These are phyloP conservation scores for Beauveria varroae DNA, from an alignment of 2,329 filamentous ascomycete genomes.

Conservation along the genomic window DNA sequence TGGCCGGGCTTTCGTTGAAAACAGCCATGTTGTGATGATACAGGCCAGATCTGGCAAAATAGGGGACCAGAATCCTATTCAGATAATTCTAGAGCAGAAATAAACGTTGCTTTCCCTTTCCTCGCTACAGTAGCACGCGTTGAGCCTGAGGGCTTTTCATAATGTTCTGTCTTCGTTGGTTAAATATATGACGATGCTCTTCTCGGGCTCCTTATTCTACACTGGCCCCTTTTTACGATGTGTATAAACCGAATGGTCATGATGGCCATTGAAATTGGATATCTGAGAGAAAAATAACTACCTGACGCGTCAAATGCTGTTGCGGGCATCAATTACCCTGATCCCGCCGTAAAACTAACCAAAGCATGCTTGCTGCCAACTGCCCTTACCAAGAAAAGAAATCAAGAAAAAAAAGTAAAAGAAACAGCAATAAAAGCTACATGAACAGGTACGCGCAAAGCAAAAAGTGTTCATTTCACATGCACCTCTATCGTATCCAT, in stretches of 20 bases:
- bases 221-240: neutral
- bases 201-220: too few species aligned
- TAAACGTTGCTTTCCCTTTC: too few species aligned
- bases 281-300: neutral
- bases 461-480: constrained; percentile 29
- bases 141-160: neutral
- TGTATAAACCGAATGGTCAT: neutral
- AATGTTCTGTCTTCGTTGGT: too few species aligned
- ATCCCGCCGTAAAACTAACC: neutral
- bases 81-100: too few species aligned
- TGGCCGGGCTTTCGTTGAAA: too few species aligned
- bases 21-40: too few species aligned
- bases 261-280: neutral
- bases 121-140: neutral
- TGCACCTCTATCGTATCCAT: constrained; percentile 70
- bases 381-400: neutral
- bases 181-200: neutral
- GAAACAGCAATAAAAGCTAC: neutral
- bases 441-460: neutral
- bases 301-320: neutral
- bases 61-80: too few species aligned
- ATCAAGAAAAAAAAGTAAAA: neutral
- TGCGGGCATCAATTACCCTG: neutral
- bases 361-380: neutral
- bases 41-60: too few species aligned